Conservation (phyloP, 495 filamentous ascomycete species). For the Filosporella fistucella region DNA sequence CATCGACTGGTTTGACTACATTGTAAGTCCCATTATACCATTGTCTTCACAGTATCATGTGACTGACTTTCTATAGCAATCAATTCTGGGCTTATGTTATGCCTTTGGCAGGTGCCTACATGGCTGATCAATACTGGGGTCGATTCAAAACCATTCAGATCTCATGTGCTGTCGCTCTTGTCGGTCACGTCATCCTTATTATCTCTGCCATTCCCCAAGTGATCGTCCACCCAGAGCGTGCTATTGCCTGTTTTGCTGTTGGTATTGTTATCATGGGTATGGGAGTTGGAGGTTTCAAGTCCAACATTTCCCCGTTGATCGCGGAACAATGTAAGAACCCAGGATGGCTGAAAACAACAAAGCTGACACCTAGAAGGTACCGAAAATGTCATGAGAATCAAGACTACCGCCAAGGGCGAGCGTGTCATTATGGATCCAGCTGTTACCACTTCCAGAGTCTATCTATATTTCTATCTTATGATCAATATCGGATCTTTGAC, state of each 20-base stretch:
- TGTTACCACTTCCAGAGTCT: conserved; percentile 53
- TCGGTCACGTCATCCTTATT: conserved; percentile 63
- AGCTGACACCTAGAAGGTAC: conserved; percentile 17
- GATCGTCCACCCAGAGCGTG: conserved; percentile 46
- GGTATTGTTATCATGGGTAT: conserved; percentile 60
- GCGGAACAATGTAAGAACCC: conserved; percentile 34
- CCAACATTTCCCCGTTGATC: conserved; percentile 57
- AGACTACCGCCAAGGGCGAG: conserved; percentile 47
- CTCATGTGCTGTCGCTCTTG: conserved; percentile 49
- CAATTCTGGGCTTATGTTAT: conserved; percentile 64
- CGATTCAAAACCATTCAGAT: conserved; percentile 64
- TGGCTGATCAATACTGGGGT: conserved; percentile 70
- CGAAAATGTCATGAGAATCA: conserved; percentile 35
- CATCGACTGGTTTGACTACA: conserved; percentile 59
- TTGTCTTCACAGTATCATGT: neutral
- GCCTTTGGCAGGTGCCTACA: conserved; percentile 46
- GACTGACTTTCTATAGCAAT: conserved; percentile 32
- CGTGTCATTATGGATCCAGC: conserved; percentile 66
- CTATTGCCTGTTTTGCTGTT: conserved; percentile 54
- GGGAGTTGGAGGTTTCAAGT: conserved; percentile 62
- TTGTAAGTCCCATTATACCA: conserved; percentile 32
- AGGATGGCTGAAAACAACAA: conserved; percentile 20
- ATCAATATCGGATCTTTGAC: conserved; percentile 57
- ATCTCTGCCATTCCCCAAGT: conserved; percentile 58
- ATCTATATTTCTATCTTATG: conserved; percentile 61